Evolutionary conservation across 108 stramenopile genomes (phyloP), one percentile per base, ranked within the genome.

Genomic region (Cylindrotheca fusiformis): DNA sequence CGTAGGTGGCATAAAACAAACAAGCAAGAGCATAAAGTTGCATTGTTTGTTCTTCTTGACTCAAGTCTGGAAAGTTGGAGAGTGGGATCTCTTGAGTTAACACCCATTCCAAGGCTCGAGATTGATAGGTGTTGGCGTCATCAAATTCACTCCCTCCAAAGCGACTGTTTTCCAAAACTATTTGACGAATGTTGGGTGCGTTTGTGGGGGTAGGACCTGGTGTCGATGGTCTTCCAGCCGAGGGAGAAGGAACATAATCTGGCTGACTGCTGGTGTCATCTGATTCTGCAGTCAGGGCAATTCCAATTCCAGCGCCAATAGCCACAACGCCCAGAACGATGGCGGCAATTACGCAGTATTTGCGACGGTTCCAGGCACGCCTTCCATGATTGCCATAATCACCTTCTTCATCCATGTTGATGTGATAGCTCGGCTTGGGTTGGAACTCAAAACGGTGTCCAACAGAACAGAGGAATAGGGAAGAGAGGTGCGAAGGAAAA

Each of bases 11-110:
- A 29, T 52, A 65, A 41, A 32, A 72, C 0, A 72, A 50, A 32
- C 71, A 72, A 29, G 71, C 71, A 26, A 72, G 46, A 2, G 58
- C 71, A 51, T 72, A 72, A 1, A 72, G 52, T 41, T 72, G 71
- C 18, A 48, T 32, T 2, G 64, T 50, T 55, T 72, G 64, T 28
- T 72, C 62, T 41, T 72, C 64, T 32, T 41, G 56, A 0, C 51
- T 54, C 58, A 72, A 46, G n/a, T 8, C 41, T 29, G 52, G 45
- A 28, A 21, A 26, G 10, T 72, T 47, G 6, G 33, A 3, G 4
- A 47, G 33, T 4, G 71, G 71, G 18, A 72, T 28, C 36, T 52
- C 33, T 60, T 72, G 71, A 17, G 50, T 52, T 33, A 65, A 30
- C 0, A 72, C 64, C 71, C 71, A 72, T 17, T 53, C 27, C 8